A percentile compares a stretch with the other conserved stretches of the same genome.
These are phyloP conservation scores for Casuarina glauca DNA, from an alignment of 306 rosid genomes.

Conservation along the genomic window DNA sequence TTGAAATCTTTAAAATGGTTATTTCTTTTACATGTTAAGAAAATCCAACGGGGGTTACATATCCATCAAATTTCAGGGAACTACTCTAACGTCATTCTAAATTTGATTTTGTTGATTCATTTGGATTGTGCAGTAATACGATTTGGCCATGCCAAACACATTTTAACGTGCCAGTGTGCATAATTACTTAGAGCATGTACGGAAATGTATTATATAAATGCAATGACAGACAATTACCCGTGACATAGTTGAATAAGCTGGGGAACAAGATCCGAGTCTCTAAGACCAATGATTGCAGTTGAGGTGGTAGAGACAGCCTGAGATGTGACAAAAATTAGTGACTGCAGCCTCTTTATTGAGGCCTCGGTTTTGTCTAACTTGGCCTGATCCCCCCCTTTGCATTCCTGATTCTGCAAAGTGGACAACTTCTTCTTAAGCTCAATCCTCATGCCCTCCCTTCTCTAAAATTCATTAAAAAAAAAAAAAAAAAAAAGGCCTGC, in stretches of 20 bases:
- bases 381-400: constrained; percentile 85
- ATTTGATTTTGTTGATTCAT: neutral
- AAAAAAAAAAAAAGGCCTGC: constrained; percentile 27
- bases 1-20: too few relatives aligned
- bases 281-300: constrained; percentile 66
- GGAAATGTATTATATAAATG: constrained; percentile 9
- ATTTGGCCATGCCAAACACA: neutral
- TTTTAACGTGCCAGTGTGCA: neutral
- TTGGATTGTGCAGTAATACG: neutral
- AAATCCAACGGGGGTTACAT: neutral
- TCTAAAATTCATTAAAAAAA: constrained; percentile 58
- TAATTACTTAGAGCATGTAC: neutral
- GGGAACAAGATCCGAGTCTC: constrained; percentile 94
- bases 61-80: too few relatives aligned
- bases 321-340: constrained; percentile 84
- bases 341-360: constrained; percentile 79
- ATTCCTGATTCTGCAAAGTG: constrained; percentile 79
- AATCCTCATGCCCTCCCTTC: constrained; percentile 90
- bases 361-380: constrained; percentile 91
- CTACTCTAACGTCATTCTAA: neutral
- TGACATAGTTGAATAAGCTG: constrained; percentile 92
- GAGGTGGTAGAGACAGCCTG: constrained; percentile 97
- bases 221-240: constrained; percentile 55
- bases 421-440: constrained; percentile 87
- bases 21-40: neutral